phyloP scores from a whole-genome alignment of 2,329 filamentous ascomycete species.

The Ustulina deusta region DNA sequence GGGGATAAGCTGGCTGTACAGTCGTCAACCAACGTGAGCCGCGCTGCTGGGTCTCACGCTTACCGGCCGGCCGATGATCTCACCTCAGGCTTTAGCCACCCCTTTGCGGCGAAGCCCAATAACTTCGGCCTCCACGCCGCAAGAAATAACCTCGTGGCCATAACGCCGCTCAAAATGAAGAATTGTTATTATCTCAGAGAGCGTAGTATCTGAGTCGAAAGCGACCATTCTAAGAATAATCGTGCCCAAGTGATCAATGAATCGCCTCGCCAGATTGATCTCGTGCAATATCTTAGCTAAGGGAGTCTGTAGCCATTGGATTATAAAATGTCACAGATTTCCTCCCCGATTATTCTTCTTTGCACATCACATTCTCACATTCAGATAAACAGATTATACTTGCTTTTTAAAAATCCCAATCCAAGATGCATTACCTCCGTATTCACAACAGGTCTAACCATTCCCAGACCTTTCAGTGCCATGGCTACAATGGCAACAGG shows the following conservation, averaged over 20 bases:
- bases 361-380: constrained; percentile 4
- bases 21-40: not conserved
- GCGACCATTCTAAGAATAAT: not conserved
- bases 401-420: constrained; percentile 2
- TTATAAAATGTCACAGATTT: constrained; percentile 19
- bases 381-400: constrained; percentile 20
- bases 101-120: constrained; percentile 13
- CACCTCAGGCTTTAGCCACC: constrained; percentile 14
- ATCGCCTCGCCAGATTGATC: too few relatives aligned
- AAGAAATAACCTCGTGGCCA: constrained; percentile 4
- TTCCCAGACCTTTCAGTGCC: constrained; percentile 53
- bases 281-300: not conserved
- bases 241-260: not conserved
- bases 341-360: not conserved
- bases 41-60: not conserved
- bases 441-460: constrained; percentile 54
- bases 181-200: not conserved
- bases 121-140: not conserved
- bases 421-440: constrained; percentile 49
- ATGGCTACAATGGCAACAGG: constrained; percentile 54
- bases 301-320: not conserved
- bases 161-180: not conserved
- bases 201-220: not conserved
- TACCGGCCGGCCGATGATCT: constrained; percentile 19
- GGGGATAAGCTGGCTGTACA: constrained; percentile 16